These are phyloP conservation scores for Leucogyrophana mollusca DNA, from an alignment of 768 basidiomycete species.

Conservation along the genomic window DNA sequence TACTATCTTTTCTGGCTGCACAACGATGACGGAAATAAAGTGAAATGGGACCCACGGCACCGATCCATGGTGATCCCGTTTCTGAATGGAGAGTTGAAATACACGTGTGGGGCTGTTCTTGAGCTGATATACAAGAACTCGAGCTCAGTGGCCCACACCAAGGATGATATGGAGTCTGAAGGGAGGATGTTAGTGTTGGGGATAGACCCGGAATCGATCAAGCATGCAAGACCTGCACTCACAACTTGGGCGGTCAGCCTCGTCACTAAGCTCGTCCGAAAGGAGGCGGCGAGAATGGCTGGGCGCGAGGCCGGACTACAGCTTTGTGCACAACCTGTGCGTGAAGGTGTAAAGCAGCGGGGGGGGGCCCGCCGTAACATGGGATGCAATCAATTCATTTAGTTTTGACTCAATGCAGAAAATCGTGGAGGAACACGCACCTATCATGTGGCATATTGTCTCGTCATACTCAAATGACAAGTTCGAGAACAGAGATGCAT, in stretches of 20 bases:
- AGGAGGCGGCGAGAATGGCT: neutral
- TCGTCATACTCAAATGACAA: constrained; percentile 1
- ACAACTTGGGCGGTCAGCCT: neutral
- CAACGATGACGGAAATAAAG: too few species aligned
- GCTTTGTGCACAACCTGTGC: neutral
- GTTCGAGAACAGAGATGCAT: neutral
- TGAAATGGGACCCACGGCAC: too few species aligned
- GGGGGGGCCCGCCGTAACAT: neutral
- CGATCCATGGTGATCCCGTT: too few species aligned
- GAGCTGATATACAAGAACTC: too few species aligned
- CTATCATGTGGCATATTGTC: constrained; percentile 9
- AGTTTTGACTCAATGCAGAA: neutral
- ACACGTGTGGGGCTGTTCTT: too few species aligned
- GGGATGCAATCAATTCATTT: neutral
- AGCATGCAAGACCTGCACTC: neutral
- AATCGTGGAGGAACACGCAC: neutral
- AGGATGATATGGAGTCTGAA: too few species aligned
- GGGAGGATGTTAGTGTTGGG: too few species aligned
- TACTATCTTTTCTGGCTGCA: too few species aligned
- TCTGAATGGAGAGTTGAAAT: too few species aligned
- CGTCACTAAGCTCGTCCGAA: neutral
- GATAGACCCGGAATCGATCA: too few species aligned
- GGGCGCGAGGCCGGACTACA: neutral
- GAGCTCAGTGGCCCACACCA: too few species aligned
- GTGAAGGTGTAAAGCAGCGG: neutral